These are phyloP conservation scores for Backusella liffmaniae DNA, from an alignment of 192 early-diverging fungal species.

Conservation along the genomic window DNA sequence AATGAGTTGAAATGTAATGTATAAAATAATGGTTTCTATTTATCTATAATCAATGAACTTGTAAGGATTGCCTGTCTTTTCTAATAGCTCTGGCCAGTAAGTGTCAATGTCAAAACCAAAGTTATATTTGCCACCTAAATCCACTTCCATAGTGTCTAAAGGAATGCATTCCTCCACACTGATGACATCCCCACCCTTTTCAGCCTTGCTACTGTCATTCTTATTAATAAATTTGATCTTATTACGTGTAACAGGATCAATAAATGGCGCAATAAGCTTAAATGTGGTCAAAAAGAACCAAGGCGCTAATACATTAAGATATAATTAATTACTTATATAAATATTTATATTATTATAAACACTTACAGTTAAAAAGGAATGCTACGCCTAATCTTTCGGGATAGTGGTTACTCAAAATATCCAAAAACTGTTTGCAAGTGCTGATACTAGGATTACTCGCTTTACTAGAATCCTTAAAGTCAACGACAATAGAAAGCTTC, in stretches of 20 bases:
- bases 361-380: conserved; percentile 12
- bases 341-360: not conserved
- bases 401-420: conserved; percentile 83
- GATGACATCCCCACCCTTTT: conserved; percentile 13
- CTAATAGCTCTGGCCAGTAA: conserved; percentile 63
- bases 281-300: conserved; percentile 87
- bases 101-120: conserved; percentile 67
- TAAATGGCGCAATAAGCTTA: conserved; percentile 81
- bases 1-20: not conserved
- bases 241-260: conserved; percentile 85
- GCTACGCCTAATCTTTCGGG: conserved; percentile 68
- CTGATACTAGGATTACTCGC: conserved; percentile 64
- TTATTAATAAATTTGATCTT: conserved; percentile 52
- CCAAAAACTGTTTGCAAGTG: conserved; percentile 73
- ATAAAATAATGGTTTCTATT: not conserved
- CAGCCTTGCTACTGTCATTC: conserved; percentile 8
- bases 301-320: conserved; percentile 51
- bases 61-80: conserved; percentile 32
- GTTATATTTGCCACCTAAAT: conserved; percentile 40
- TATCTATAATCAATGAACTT: conserved; percentile 30
- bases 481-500: conserved; percentile 73
- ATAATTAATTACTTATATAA: not conserved
- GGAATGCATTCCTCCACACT: conserved; percentile 19
- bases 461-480: conserved; percentile 66
- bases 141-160: conserved; percentile 19